Percentiles rank a stretch among this genome's conserved stretches.
These are phyloP conservation scores for Cordyceps cateniannulata DNA, from an alignment of 2,329 filamentous ascomycete genomes.

Conservation along the genomic window DNA sequence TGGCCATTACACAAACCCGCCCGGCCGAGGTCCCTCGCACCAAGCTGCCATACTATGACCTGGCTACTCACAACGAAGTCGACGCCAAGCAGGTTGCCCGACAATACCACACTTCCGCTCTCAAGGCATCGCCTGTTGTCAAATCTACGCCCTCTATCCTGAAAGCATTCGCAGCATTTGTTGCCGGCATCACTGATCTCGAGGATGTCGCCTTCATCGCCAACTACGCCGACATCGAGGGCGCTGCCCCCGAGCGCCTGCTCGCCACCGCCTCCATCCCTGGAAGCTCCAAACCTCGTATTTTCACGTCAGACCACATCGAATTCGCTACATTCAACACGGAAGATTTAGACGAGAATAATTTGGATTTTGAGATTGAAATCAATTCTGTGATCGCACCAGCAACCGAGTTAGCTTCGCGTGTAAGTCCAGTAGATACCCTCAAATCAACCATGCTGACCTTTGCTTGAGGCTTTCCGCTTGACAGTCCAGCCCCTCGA, in stretches of 20 bases:
- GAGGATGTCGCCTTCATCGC: constrained; percentile 7
- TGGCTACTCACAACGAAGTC: constrained; percentile 8
- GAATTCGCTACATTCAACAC: neutral
- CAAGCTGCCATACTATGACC: constrained; percentile 11
- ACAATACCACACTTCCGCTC: neutral
- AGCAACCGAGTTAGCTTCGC: neutral
- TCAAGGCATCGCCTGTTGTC: neutral
- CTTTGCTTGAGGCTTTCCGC: neutral
- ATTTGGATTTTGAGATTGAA: constrained; percentile 6
- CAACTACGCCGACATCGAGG: neutral
- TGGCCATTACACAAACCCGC: neutral
- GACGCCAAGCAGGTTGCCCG: neutral
- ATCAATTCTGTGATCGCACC: neutral
- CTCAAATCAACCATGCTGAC: neutral
- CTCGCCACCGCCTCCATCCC: neutral
- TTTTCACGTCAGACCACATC: constrained; percentile 10
- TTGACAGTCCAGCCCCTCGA: constrained; percentile 1
- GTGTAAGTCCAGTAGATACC: neutral
- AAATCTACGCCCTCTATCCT: neutral
- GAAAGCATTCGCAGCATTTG: constrained; percentile 4
- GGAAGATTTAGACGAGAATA: neutral
- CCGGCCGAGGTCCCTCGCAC: constrained; percentile 8
- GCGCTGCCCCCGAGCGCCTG: neutral
- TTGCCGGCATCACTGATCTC: constrained; percentile 6
- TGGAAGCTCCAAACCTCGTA: neutral